Percentiles rank a stretch among this genome's conserved stretches.
Evolutionary conservation across 1,139 yeast genomes (phyloP).

Genomic region (Saccharomyces pastorianus): DNA sequence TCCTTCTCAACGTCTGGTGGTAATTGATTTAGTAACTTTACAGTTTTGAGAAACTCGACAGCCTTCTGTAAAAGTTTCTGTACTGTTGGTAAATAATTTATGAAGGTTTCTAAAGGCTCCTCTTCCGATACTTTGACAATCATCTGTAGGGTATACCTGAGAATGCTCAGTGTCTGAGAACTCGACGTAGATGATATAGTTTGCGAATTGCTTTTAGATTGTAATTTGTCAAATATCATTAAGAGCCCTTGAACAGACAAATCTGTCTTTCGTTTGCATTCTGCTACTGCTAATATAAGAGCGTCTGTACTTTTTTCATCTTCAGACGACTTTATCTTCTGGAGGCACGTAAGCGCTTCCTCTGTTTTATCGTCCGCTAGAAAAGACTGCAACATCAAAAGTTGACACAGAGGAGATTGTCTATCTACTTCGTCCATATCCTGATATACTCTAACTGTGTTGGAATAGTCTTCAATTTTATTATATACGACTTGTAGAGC

Average conservation of each 20-base stretch:
- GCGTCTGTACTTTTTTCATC: conserved; percentile 14
- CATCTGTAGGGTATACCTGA: conserved; percentile 23
- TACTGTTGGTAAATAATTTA: conserved; percentile 9
- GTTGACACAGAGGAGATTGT: conserved; percentile 15
- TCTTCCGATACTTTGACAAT: conserved; percentile 19
- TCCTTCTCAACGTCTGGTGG: background rate
- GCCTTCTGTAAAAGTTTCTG: conserved; percentile 11
- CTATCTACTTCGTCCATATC: conserved; percentile 12
- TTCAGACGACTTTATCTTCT: conserved; percentile 10
- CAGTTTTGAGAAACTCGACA: conserved; percentile 7
- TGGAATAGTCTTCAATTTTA: conserved; percentile 7
- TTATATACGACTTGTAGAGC: conserved; percentile 16
- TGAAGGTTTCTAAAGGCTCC: conserved; percentile 3
- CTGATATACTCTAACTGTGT: conserved; percentile 10
- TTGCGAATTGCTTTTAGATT: background rate
- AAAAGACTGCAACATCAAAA: conserved; percentile 12
- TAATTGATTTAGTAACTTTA: conserved; percentile 4
- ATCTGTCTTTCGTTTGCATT: conserved; percentile 15
- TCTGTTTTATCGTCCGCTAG: conserved; percentile 6
- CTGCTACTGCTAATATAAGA: conserved; percentile 18
- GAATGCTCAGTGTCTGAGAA: conserved; percentile 14
- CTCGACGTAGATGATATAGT: conserved; percentile 1
- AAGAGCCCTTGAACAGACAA: conserved; percentile 13
- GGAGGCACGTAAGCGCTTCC: conserved; percentile 9
- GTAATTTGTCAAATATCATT: conserved; percentile 15